Evolutionary conservation across 176 grass and related monocot genomes (phyloP).

Genomic region (Cenchrus fungigraminus): DNA sequence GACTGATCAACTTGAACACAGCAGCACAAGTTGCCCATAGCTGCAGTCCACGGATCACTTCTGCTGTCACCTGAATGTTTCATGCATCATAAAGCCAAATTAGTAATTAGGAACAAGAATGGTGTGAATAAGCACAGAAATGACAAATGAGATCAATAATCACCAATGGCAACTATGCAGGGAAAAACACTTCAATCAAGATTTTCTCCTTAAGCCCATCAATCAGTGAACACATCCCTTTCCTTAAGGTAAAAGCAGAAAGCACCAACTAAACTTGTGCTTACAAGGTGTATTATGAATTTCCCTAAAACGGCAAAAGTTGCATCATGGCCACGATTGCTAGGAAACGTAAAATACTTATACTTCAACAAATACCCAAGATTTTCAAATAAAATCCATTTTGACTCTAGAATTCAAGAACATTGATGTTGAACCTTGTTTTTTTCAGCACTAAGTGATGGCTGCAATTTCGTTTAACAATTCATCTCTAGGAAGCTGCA

Average conservation of each 20-base stretch:
- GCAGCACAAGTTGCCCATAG: constrained; percentile 70
- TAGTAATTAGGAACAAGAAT: constrained; percentile 18
- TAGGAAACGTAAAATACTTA: neutral
- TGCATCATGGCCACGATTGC: neutral
- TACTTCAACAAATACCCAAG: neutral
- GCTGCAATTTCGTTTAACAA: neutral
- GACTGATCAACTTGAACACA: constrained; percentile 77
- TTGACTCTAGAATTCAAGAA: neutral
- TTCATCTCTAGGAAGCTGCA: neutral
- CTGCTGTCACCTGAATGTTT: constrained; percentile 32
- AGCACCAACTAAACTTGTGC: neutral
- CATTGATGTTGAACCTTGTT: neutral
- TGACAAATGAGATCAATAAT: neutral
- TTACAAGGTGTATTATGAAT: neutral
- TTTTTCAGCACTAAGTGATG: neutral
- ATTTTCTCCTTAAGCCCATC: neutral
- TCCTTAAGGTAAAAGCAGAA: neutral
- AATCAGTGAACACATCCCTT: too few relatives aligned
- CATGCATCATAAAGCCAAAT: constrained; percentile 18
- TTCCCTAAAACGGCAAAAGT: neutral
- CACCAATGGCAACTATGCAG: constrained; percentile 4
- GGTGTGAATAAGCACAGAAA: neutral
- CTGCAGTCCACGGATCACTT: constrained; percentile 26
- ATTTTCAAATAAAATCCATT: neutral
- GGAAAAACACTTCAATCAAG: neutral